Evolutionary conservation across 1,284 basidiomycete genomes (phyloP).

Genomic region (Singerocomus inundabilis): DNA sequence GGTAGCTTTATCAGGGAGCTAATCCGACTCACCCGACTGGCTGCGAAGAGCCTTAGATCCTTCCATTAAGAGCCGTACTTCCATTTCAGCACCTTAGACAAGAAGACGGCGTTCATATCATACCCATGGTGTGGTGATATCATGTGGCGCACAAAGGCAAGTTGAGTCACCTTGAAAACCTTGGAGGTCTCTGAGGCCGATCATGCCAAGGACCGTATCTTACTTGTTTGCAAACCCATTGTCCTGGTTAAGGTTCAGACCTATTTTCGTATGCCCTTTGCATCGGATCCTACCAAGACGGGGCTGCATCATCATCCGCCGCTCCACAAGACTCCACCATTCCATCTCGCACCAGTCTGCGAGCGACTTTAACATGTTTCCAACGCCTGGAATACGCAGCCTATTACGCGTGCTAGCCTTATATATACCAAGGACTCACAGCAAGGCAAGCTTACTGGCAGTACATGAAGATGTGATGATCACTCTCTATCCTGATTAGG

Average conservation of each 20-base stretch:
- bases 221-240: not conserved
- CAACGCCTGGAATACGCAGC: not conserved
- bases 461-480: constrained; percentile 6
- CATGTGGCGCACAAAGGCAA: constrained; percentile 1
- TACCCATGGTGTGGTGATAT: constrained; percentile 5
- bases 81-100: constrained; percentile 14
- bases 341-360: not conserved
- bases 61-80: constrained; percentile 14
- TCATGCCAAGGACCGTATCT: not conserved
- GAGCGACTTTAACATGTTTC: not conserved
- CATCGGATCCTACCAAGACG: not conserved
- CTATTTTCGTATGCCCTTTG: not conserved
- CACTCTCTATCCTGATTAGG: constrained; percentile 8
- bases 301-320: not conserved
- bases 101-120: constrained; percentile 28
- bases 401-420: not conserved
- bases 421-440: not conserved
- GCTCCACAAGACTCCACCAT: not conserved
- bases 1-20: constrained; percentile 1
- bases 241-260: no score
- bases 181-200: constrained; percentile 3
- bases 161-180: not conserved
- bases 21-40: not conserved
- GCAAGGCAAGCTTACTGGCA: not conserved
- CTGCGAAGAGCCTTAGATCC: not conserved